Evolutionary conservation across 2,329 filamentous ascomycete species (phyloP), one percentile per base, ranked within the genome.

Genomic region (Raffaelea ambrosiae): DNA sequence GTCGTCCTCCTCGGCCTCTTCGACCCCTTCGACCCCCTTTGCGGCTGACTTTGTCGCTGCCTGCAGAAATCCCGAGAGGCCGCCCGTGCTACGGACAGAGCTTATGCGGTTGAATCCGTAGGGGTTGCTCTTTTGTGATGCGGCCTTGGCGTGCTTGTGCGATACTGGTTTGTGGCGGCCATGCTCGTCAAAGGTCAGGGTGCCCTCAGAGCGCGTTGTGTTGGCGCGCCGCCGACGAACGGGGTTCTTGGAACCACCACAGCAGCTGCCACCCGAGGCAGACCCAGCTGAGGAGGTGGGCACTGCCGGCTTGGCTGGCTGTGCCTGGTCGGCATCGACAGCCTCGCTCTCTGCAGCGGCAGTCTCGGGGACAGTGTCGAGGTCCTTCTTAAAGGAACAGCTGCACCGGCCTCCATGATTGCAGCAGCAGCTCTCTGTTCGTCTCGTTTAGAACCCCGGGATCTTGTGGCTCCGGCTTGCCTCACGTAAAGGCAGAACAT

Each of bases 381-480:
- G 71, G 51, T 84, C 80, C 63, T 79, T 82, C 66, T 83, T 84
- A 59, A 75, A 64, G 48, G 72, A 71, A 63, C 82, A 86, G 47
- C 77, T 77, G 68, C 82, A 86, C 56, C 76, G 76, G 41, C 74
- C 79, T 53, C 81, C 82, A 57, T 84, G 81, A 62, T 83, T 84
- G 64, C 81, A 85, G 65, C 79, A 84, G 63, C 82, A 86, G 56
- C 76, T 82, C 57, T 81, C 79, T 79, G 66, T 48, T 54, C 48
- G 56, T 46, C 49, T 14, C 16, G 36, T 22, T 48, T 46, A 49
- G 26, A 29, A 29, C 7, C 26, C 26, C 7, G 13, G 26, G 26
- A 13, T 29, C 26, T 29, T 13, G 26, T 29, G n/a, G n/a, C n/a
- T n/a, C n/a, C n/a, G n/a, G n/a, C 26, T 29, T 29, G n/a, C n/a